Base-by-base conservation (phyloP, 1,284 basidiomycete species). In the Austropuccinia psidii region DNA sequence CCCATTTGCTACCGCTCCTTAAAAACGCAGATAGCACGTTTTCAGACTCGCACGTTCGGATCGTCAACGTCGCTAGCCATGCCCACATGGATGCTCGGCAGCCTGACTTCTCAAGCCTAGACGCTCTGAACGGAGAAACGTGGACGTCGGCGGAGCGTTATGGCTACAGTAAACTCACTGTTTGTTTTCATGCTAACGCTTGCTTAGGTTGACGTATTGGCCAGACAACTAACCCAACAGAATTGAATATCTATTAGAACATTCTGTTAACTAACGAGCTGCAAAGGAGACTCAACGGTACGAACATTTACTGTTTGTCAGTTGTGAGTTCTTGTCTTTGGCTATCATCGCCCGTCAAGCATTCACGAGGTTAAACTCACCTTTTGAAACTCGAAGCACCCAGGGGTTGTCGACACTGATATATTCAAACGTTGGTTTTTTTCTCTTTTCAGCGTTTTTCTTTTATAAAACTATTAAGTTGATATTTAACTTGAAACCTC, bases 181-280 rank as follows among this genome's bases (percentile, higher is more conserved):
- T 43, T 31, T 27, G 4, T 19, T 33, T n/a, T 29, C 17, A 13
- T 37, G 21, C 9, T n/a, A 52, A 57, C 31, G 9, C 37, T 24
- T n/a, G 11, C n/a, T 4, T 4, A 39, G 19, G n/a, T n/a, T 19
- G 7, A 33, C 7, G 33, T 5, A 17, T 19, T 27, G 19, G 13
- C 15, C 17, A 45, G 37, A 15, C 8, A 1, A 21, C 17, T 13
- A 21, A 9, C 29, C 3, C 24, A 5, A n/a, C 19, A 24, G 19
- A 21, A 2, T 6, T 39, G 47, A 39, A 9, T n/a, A 33, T 37
- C 47, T 52, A 19, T 15, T 66, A 76, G 21, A 77, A 76, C 58
- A 47, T 78, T 24, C 43, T 78, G 13, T 78, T 77, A 52, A 43
- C 75, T 1, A 57, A 58, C 15, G 77, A 73, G 2, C 62, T 78